Conservation (phyloP, 202 grass and related monocot species). For the Schoenoplectus triqueter region DNA sequence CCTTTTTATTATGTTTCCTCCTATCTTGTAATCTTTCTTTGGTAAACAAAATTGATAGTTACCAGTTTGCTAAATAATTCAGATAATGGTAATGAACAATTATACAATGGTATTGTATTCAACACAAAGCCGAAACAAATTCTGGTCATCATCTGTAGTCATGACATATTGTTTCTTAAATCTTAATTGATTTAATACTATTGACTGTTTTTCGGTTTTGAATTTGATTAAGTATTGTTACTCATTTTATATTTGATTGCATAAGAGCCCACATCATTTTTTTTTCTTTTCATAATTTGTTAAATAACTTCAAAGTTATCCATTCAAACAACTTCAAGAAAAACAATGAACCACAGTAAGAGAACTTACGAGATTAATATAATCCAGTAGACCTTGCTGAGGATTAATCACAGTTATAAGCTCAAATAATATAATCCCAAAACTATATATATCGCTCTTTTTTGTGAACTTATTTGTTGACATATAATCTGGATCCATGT, state of each 20-base stretch:
- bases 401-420: constrained; percentile 96
- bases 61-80: background rate
- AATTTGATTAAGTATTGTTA: background rate
- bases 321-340: background rate
- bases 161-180: no score
- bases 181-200: no score
- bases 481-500: constrained; percentile 99
- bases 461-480: constrained; percentile 94
- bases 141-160: background rate
- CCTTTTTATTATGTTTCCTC: background rate
- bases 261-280: background rate
- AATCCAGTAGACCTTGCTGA: constrained; percentile 90
- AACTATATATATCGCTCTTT: constrained; percentile 95
- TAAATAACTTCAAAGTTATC: background rate
- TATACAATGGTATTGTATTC: background rate
- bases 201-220: background rate
- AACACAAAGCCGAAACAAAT: background rate
- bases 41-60: background rate
- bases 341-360: constrained; percentile 11
- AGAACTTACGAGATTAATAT: constrained; percentile 91
- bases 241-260: background rate
- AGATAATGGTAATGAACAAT: background rate
- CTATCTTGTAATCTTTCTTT: background rate
- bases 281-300: background rate
- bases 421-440: constrained; percentile 95